Evolutionary conservation across 345 rosid species (phyloP).

Genomic region (Eucalyptus regnans): DNA sequence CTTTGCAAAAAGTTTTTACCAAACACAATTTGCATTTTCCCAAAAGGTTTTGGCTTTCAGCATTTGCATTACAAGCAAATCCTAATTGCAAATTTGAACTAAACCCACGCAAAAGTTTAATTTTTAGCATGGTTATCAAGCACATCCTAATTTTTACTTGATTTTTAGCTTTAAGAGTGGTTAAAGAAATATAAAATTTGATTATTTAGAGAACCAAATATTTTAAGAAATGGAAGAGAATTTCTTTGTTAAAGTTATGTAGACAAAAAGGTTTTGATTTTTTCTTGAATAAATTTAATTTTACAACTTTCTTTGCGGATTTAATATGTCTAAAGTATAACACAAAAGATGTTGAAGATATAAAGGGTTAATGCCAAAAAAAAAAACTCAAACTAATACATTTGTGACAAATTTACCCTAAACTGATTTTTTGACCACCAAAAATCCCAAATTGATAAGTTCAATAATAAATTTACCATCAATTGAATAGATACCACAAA

Average conservation of each 20-base stretch:
- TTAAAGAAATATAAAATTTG: background rate
- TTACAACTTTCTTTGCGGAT: background rate
- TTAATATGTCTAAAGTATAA: background rate
- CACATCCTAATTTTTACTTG: background rate
- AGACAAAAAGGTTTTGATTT: background rate
- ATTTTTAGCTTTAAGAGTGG: background rate
- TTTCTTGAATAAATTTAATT: background rate
- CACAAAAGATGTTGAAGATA: background rate
- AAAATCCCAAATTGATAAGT: too few species aligned
- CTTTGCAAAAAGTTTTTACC: accelerated
- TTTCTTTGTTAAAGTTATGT: background rate
- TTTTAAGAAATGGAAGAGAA: background rate
- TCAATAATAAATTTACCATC: too few species aligned
- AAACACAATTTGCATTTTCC: too few species aligned
- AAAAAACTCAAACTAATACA: too few species aligned
- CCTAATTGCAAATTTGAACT: too few species aligned
- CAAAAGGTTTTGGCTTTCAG: too few species aligned
- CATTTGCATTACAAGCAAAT: too few species aligned
- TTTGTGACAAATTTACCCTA: too few species aligned
- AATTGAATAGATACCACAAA: too few species aligned
- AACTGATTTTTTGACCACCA: too few species aligned
- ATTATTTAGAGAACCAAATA: background rate
- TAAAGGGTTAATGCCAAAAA: too few species aligned
- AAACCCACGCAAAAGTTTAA: too few species aligned
- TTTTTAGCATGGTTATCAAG: background rate